These are phyloP conservation scores for Psilocybe cyanescens DNA, from an alignment of 768 basidiomycete genomes.

Conservation along the genomic window DNA sequence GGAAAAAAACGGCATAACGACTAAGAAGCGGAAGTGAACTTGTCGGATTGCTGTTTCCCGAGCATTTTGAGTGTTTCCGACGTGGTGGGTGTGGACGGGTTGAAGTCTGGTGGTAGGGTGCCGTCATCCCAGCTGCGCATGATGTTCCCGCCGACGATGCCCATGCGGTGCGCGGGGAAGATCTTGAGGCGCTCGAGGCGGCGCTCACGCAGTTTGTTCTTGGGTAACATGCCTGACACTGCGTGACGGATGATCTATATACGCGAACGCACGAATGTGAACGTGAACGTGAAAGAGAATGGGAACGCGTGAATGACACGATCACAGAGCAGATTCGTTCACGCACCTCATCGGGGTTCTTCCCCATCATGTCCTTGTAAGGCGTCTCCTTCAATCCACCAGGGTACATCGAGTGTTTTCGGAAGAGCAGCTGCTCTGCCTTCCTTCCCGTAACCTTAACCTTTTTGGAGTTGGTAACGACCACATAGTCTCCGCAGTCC, in stretches of 20 bases:
- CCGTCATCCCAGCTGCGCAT: conserved; percentile 86
- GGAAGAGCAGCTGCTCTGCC: conserved; percentile 82
- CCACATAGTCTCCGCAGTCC: conserved; percentile 97
- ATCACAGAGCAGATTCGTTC: too few relatives aligned
- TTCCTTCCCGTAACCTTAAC: conserved; percentile 91
- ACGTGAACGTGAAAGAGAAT: not conserved
- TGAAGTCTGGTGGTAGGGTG: conserved; percentile 55
- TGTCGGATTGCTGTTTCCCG: conserved; percentile 24
- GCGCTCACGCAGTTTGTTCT: conserved; percentile 92
- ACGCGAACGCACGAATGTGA: not conserved
- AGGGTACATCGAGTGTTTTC: conserved; percentile 90
- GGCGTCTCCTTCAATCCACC: conserved; percentile 93
- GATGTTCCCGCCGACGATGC: conserved; percentile 76
- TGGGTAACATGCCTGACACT: conserved; percentile 98
- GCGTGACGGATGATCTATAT: conserved; percentile 91
- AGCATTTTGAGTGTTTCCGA: conserved; percentile 39
- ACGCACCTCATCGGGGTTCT: conserved; percentile 88
- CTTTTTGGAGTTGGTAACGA: conserved; percentile 87
- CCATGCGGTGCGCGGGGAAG: conserved; percentile 81
- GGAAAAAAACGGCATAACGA: conserved; percentile 9
- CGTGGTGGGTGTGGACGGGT: conserved; percentile 45
- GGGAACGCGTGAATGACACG: not conserved
- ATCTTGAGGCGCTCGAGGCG: conserved; percentile 88
- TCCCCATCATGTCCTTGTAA: conserved; percentile 81
- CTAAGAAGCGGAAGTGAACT: conserved; percentile 13